Base-by-base conservation (phyloP, 257 asterid species). In the Forsythia suspensa region DNA sequence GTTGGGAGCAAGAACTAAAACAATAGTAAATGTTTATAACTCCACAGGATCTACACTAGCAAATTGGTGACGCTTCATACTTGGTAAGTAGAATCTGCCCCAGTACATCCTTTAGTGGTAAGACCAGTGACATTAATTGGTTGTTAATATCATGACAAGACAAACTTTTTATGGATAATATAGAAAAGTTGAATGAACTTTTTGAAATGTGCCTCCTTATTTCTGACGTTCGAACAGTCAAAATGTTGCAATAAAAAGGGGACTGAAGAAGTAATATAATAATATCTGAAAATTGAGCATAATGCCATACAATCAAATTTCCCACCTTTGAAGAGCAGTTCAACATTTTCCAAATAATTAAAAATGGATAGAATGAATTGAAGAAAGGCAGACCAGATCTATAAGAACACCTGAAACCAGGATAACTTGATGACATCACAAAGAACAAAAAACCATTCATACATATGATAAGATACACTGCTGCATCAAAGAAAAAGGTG, bases 351-450 rank as follows among this genome's bases (percentile, higher is more conserved):
- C 24, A 84, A 70, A 18, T 55, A 40, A 13, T 44, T 51, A n/a
- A 67, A 40, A 20, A 71, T 21, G 73, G 52, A 59, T 67, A 38
- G 63, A 55, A 71, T 42, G 72, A 42, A 74, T 76, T 72, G 81
- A 18, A 77, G 79, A 72, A 69, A 40, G 16, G 59, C 42, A 74
- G 70, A 80, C 63, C 46, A 13, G 67, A 68, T 43, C 68, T 43
- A 71, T 29, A 39, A 70, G 29, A 52, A 51, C 76, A 55, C 29
- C 21, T 51, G 39, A 24, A 40, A 57, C 67, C 44, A 73, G 70
- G 44, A 66, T 40, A 52, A 41, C 61, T 55, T 48, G 80, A 48
- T 41, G 76, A 20, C 40, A 76, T 57, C 61, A 21, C 52, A 66
- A 78, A 73, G 44, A 74, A 65, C 29, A 70, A 77, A 71, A 74